These are phyloP conservation scores for Dactylonectria macrodidyma DNA, from an alignment of 2,329 filamentous ascomycete genomes.

Conservation along the genomic window DNA sequence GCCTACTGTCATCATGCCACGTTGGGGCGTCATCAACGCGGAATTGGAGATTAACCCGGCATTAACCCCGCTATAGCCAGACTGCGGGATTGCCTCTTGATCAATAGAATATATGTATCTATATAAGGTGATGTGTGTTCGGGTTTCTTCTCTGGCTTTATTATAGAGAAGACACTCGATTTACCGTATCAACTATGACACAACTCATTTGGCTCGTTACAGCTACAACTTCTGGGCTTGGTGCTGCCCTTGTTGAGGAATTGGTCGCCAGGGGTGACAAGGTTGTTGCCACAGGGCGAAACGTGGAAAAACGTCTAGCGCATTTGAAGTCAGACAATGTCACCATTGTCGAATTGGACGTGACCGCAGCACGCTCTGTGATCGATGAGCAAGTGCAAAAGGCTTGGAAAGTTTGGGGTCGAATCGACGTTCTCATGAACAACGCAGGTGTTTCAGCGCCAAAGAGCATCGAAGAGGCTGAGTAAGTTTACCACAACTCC, in stretches of 20 bases:
- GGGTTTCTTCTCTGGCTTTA: too few relatives aligned
- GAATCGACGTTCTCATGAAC: slow-evolving; percentile 53
- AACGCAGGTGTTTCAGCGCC: slow-evolving; percentile 52
- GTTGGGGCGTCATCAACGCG: too few relatives aligned
- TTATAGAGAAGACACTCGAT: too few relatives aligned
- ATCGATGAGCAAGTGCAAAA: slow-evolving; percentile 42
- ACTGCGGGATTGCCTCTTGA: too few relatives aligned
- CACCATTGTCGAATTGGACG: slow-evolving; percentile 51
- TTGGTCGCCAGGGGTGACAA: slow-evolving; percentile 49
- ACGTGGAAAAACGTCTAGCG: slow-evolving; percentile 44
- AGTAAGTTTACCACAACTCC: slow-evolving; percentile 41
- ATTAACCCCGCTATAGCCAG: too few relatives aligned
- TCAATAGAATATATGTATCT: too few relatives aligned
- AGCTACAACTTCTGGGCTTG: slow-evolving; percentile 53
- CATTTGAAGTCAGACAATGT: slow-evolving; percentile 45
- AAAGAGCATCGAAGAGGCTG: slow-evolving; percentile 50
- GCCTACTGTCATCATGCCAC: too few relatives aligned
- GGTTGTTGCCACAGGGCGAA: slow-evolving; percentile 50
- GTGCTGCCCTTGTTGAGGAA: slow-evolving; percentile 39
- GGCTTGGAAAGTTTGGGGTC: slow-evolving; percentile 51
- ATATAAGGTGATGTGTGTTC: too few relatives aligned
- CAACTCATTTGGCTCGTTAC: slow-evolving; percentile 53
- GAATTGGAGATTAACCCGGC: too few relatives aligned
- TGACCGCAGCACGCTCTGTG: slow-evolving; percentile 36
- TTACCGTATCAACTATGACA: neutral